phyloP scores from a whole-genome alignment of 139 green algal species.

The Monoraphidium neglectum region DNA sequence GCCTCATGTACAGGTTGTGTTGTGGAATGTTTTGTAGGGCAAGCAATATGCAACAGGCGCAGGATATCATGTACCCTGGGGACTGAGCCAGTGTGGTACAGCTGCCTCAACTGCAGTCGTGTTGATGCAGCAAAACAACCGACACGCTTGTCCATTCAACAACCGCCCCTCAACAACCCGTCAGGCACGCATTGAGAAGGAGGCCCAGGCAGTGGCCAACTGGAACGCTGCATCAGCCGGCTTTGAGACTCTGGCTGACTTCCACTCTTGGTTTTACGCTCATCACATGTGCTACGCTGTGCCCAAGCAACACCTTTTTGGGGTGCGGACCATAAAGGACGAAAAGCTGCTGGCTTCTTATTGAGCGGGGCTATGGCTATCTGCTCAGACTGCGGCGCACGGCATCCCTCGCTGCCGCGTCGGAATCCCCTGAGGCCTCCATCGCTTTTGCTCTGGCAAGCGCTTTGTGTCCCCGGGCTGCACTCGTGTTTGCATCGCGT shows the following conservation, averaged over 20 bases:
- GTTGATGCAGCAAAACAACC: background rate
- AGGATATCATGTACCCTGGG: background rate
- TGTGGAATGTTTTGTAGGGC: background rate
- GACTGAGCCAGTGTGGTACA: background rate
- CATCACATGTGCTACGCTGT: constrained; percentile 84
- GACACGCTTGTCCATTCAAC: background rate
- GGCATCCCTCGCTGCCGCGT: too few species aligned
- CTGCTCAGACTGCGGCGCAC: too few species aligned
- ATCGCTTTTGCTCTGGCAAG: too few species aligned
- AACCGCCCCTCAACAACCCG: background rate
- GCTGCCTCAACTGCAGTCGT: background rate
- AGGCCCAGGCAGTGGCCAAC: constrained; percentile 44
- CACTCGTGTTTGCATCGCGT: too few species aligned
- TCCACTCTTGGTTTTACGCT: constrained; percentile 71
- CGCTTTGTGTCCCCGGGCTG: too few species aligned
- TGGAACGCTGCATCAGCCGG: constrained; percentile 47
- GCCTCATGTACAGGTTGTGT: background rate
- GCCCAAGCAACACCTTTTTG: constrained; percentile 58
- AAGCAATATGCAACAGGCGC: background rate
- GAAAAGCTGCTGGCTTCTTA: constrained; percentile 45
- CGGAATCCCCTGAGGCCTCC: too few species aligned
- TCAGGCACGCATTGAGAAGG: constrained; percentile 36
- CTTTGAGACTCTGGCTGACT: constrained; percentile 45
- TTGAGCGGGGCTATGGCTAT: too few species aligned
- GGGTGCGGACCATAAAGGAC: constrained; percentile 36